phyloP scores from a whole-genome alignment of 768 basidiomycete genomes.

The Vararia minispora region DNA sequence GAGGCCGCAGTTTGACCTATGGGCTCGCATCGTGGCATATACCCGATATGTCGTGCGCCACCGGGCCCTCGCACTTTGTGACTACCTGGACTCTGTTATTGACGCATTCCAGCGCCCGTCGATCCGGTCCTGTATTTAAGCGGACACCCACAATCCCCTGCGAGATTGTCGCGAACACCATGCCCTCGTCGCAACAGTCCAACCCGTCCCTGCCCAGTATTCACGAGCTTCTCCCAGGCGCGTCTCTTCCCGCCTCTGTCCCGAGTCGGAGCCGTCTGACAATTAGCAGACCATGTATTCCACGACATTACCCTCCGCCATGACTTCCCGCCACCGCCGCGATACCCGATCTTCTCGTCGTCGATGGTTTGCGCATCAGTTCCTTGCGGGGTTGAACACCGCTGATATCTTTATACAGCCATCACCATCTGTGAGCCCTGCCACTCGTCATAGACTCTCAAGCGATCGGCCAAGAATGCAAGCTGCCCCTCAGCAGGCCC shows the following conservation, averaged over 20 bases:
- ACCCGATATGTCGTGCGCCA: not conserved
- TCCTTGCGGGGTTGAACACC: too few relatives aligned
- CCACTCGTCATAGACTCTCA: too few relatives aligned
- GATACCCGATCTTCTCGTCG: too few relatives aligned
- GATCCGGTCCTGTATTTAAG: too few relatives aligned
- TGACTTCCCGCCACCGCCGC: too few relatives aligned
- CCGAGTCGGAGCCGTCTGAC: not conserved
- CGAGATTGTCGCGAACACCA: too few relatives aligned
- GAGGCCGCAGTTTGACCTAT: constrained; percentile 1
- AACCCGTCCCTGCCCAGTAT: constrained; percentile 19
- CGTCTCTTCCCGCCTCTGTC: not conserved
- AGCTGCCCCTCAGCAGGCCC: too few relatives aligned
- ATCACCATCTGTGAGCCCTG: too few relatives aligned
- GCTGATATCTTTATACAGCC: too few relatives aligned
- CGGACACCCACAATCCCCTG: too few relatives aligned
- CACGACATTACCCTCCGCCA: not conserved
- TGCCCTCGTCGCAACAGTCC: constrained; percentile 1
- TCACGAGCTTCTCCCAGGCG: constrained; percentile 21
- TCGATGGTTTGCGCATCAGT: too few relatives aligned
- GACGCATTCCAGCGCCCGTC: constrained; percentile 7
- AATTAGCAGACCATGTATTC: constrained; percentile 3
- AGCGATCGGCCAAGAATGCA: too few relatives aligned
- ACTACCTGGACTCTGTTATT: not conserved
- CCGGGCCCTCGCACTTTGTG: constrained; percentile 5
- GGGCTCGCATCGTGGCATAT: not conserved